Conservation (phyloP, 176 grass and related monocot species). For the Elaeis guineensis region DNA sequence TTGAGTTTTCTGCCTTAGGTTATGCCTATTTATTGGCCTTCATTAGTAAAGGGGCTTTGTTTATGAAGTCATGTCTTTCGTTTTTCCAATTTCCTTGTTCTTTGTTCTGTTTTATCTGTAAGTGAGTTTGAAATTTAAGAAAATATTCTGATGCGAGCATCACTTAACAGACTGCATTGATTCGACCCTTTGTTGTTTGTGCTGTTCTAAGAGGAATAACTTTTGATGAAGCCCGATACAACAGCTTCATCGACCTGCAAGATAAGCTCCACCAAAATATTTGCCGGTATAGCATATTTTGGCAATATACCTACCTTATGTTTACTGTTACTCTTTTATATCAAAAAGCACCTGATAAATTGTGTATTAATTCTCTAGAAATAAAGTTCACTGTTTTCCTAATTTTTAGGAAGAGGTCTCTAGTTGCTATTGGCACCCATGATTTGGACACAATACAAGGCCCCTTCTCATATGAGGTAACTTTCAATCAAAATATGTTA, state of each 20-base stretch:
- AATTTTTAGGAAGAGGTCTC: slow-evolving; percentile 66
- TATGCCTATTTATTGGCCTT: neutral
- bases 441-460: slow-evolving; percentile 79
- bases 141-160: slow-evolving; percentile 8
- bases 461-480: slow-evolving; percentile 96
- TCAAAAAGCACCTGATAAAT: too few relatives aligned
- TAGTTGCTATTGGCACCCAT: slow-evolving; percentile 95
- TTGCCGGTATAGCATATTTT: slow-evolving; percentile 29
- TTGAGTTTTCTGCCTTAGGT: neutral
- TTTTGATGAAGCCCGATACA: slow-evolving; percentile 89
- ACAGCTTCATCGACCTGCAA: slow-evolving; percentile 98
- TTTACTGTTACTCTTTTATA: too few relatives aligned
- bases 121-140: neutral
- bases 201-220: slow-evolving; percentile 78
- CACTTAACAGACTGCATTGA: slow-evolving; percentile 56
- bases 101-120: too few relatives aligned
- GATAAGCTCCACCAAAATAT: slow-evolving; percentile 99
- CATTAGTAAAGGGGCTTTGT: neutral
- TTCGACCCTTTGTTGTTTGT: slow-evolving; percentile 86
- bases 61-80: too few relatives aligned
- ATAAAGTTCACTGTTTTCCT: neutral
- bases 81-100: too few relatives aligned
- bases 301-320: neutral
- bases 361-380: neutral
- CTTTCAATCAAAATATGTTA: neutral